phyloP scores from a whole-genome alignment of 805 yeast genomes.

The Pichia membranifaciens region DNA sequence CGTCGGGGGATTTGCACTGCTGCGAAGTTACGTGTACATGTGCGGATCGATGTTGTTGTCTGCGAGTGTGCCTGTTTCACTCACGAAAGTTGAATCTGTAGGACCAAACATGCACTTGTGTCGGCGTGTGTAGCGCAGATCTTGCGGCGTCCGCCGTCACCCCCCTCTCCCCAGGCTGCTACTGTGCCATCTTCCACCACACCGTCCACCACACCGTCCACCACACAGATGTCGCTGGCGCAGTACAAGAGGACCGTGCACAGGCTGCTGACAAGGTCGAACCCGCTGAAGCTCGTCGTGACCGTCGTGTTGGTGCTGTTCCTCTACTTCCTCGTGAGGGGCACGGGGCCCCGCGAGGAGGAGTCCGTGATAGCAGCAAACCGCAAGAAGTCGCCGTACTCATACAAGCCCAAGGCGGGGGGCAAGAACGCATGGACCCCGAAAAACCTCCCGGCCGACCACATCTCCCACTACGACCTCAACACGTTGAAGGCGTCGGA shows the following conservation, averaged over 20 bases:
- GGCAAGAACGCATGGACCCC: slow-evolving; percentile 37
- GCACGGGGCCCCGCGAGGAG: not conserved
- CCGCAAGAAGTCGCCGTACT: slow-evolving; percentile 21
- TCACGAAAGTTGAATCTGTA: too few relatives aligned
- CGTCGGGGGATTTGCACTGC: too few relatives aligned
- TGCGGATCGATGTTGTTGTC: too few relatives aligned
- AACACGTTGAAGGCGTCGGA: slow-evolving; percentile 70
- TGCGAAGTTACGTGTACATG: too few relatives aligned
- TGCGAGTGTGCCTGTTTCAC: too few relatives aligned
- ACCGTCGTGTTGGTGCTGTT: not conserved
- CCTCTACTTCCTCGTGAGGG: not conserved
- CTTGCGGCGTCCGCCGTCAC: too few relatives aligned
- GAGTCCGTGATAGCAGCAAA: slow-evolving; percentile 1
- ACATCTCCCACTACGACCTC: slow-evolving; percentile 77
- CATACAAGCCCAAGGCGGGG: slow-evolving; percentile 38
- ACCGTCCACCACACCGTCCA: too few relatives aligned
- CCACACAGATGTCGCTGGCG: not conserved
- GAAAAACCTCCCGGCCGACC: slow-evolving; percentile 60
- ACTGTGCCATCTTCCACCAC: too few relatives aligned
- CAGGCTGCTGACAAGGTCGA: not conserved
- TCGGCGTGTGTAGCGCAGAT: too few relatives aligned
- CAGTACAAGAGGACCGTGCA: not conserved
- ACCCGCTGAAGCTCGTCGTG: not conserved
- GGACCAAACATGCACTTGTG: too few relatives aligned
- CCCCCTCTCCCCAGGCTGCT: too few relatives aligned